These are phyloP conservation scores for Dactylis glomerata DNA, from an alignment of 176 grass and related monocot genomes.

Conservation along the genomic window DNA sequence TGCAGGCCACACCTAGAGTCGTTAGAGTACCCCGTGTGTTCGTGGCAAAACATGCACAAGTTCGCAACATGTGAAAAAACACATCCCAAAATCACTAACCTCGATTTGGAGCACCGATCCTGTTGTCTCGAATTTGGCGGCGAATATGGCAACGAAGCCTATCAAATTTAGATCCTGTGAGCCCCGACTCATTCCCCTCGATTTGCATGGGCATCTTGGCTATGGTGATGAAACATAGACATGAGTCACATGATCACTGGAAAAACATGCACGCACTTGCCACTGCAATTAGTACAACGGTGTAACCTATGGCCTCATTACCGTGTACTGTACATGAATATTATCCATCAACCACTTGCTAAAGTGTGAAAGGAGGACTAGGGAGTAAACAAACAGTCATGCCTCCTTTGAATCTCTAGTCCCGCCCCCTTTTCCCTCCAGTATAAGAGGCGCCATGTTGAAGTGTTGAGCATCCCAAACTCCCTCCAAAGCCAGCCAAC, in stretches of 20 bases:
- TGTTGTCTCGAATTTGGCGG: no score
- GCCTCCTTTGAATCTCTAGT: constrained; percentile 34
- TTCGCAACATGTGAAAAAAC: no score
- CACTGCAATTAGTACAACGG: not conserved
- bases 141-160: no score
- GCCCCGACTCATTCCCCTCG: no score
- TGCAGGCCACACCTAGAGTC: no score
- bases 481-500: constrained; percentile 23
- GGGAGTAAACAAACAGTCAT: constrained; percentile 6
- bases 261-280: not conserved
- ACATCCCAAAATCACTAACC: no score
- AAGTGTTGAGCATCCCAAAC: not conserved
- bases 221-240: not conserved
- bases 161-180: no score
- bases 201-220: not conserved
- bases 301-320: not conserved
- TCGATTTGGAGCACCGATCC: no score
- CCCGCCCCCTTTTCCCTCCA: constrained; percentile 26
- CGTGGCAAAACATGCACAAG: no score
- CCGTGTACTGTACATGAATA: not conserved
- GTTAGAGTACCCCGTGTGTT: no score
- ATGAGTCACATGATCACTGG: not conserved
- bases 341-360: not conserved
- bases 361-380: not conserved
- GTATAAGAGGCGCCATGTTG: constrained; percentile 9